These are phyloP conservation scores for Ilex aquifolium DNA, from an alignment of 257 asterid genomes.

Conservation along the genomic window DNA sequence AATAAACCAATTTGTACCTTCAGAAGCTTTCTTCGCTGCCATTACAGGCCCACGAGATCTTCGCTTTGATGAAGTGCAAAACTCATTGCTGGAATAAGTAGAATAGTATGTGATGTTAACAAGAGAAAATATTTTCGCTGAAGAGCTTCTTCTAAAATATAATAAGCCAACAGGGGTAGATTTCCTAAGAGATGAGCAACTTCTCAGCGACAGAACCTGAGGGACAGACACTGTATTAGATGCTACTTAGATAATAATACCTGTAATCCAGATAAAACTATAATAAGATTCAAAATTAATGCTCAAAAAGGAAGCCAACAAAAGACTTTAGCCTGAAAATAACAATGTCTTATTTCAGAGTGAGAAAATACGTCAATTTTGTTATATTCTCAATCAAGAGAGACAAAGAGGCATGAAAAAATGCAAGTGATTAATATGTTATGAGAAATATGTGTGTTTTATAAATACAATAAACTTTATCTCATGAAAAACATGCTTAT, in stretches of 20 bases:
- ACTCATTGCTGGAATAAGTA: constrained; percentile 41
- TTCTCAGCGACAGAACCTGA: constrained; percentile 73
- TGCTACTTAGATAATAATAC: constrained; percentile 12
- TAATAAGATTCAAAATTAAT: too few relatives aligned
- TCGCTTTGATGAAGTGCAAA: constrained; percentile 43
- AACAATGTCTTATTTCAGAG: not conserved
- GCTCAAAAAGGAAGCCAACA: not conserved
- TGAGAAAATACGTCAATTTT: not conserved
- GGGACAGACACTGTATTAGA: constrained; percentile 29
- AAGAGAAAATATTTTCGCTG: constrained; percentile 44
- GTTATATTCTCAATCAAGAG: too few relatives aligned
- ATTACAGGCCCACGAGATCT: constrained; percentile 69
- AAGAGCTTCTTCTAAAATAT: constrained; percentile 52
- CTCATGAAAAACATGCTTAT: too few relatives aligned
- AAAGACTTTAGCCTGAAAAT: not conserved
- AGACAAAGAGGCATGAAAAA: not conserved
- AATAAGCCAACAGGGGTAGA: constrained; percentile 46
- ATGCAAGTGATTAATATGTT: too few relatives aligned
- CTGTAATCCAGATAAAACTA: constrained; percentile 1
- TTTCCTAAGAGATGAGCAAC: constrained; percentile 58
- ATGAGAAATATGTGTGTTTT: too few relatives aligned
- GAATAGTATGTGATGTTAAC: constrained; percentile 41
- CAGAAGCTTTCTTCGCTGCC: constrained; percentile 73
- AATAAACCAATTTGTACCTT: constrained; percentile 36
- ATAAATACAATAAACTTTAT: too few relatives aligned